Conservation (phyloP, 768 basidiomycete species). For the Tylopilus cervinicoccineus region DNA sequence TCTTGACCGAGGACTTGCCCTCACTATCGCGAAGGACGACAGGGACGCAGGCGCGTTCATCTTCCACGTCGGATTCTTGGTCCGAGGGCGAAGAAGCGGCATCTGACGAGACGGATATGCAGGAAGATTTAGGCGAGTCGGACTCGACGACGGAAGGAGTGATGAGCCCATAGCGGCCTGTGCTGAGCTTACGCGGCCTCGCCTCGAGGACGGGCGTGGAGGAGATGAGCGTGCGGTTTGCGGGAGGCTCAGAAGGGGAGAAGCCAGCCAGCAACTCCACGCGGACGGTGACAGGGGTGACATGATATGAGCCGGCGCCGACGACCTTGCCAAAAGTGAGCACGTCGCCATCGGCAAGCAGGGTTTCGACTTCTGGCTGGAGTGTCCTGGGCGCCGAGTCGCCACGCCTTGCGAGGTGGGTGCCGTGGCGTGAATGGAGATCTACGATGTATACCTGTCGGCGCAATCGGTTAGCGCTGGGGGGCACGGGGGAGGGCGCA, state of each 20-base stretch:
- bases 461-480: slow-evolving; percentile 13
- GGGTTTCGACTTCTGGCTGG: slow-evolving; percentile 49
- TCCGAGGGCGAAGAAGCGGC: slow-evolving; percentile 30
- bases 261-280: slow-evolving; percentile 45
- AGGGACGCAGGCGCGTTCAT: slow-evolving; percentile 30
- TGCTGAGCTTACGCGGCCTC: slow-evolving; percentile 32
- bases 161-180: slow-evolving; percentile 65
- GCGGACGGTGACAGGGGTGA: slow-evolving; percentile 58
- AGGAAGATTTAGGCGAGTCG: slow-evolving; percentile 30
- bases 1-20: slow-evolving; percentile 23
- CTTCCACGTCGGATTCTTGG: slow-evolving; percentile 54
- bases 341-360: slow-evolving; percentile 62
- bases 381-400: slow-evolving; percentile 48
- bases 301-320: slow-evolving; percentile 54
- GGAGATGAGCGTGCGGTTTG: slow-evolving; percentile 1
- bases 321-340: slow-evolving; percentile 79
- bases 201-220: slow-evolving; percentile 22
- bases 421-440: slow-evolving; percentile 73
- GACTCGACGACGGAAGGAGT: slow-evolving; percentile 28
- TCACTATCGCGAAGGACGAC: slow-evolving; percentile 12
- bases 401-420: slow-evolving; percentile 54
- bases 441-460: slow-evolving; percentile 66
- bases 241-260: slow-evolving; percentile 18
- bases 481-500: slow-evolving; percentile 6
- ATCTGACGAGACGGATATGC: slow-evolving; percentile 39